A percentile compares a stretch with the other conserved stretches of the same genome.
These are phyloP conservation scores for Allium cepa DNA, from an alignment of 106 monocot species.

Conservation along the genomic window DNA sequence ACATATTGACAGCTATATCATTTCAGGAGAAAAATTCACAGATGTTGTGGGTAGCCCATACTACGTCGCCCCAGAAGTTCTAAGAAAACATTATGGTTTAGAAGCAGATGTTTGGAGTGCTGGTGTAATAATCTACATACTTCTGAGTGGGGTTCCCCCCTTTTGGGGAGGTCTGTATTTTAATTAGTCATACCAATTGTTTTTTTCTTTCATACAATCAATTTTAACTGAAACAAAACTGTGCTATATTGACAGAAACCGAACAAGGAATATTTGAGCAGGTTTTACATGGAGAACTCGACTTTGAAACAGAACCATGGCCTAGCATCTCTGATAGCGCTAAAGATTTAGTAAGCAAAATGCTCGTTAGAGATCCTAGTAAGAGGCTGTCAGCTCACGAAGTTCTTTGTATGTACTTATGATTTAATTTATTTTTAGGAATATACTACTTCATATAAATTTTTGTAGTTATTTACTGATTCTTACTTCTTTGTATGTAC, in stretches of 20 bases:
- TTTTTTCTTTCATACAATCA: too few species aligned
- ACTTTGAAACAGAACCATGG: conserved; percentile 33
- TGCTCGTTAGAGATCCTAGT: conserved; percentile 29
- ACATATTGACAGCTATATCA: conserved; percentile 13
- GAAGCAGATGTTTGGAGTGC: conserved; percentile 36
- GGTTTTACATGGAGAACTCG: conserved; percentile 19
- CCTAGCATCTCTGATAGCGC: conserved; percentile 28
- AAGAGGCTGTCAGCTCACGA: conserved; percentile 24
- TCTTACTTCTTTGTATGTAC: neutral
- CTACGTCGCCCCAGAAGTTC: conserved; percentile 32
- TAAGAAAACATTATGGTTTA: conserved; percentile 23
- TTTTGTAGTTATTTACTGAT: too few species aligned
- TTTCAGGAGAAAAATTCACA: conserved; percentile 25
- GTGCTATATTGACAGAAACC: conserved; percentile 8
- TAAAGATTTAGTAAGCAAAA: conserved; percentile 26
- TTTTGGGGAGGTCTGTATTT: conserved; percentile 22
- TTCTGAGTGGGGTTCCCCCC: conserved; percentile 31
- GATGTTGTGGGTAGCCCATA: conserved; percentile 31
- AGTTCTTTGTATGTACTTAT: conserved; percentile 22
- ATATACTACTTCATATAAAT: too few species aligned
- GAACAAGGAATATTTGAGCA: conserved; percentile 29
- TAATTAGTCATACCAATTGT: neutral
- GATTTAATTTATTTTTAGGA: neutral
- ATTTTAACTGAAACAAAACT: too few species aligned
- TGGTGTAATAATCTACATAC: conserved; percentile 27